Base-by-base conservation (phyloP, 179 eudicot species). In the Drosera spatulata region DNA sequence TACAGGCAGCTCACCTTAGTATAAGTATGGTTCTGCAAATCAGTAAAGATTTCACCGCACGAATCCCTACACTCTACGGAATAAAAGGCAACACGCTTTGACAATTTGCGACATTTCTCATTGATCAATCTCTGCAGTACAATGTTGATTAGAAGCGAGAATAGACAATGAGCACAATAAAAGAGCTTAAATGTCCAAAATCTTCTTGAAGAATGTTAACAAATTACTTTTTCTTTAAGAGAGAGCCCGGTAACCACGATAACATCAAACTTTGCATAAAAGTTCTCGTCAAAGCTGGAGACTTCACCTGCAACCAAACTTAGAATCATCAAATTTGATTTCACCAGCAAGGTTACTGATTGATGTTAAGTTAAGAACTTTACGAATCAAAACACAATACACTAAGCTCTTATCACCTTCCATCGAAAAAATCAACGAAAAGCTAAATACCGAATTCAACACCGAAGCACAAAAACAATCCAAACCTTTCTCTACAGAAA, bases 31-130 rank as follows among this genome's bases (percentile, higher is more conserved):
- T 72, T 75, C 74, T 87, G 87, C 80, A 94, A 65, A 78, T 94
- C 97, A 68, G 78, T 87, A 80, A 94, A 94, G 63, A 94, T 83
- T 69, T 94, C 99, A 66, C 99, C 99, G 67, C 97, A 89, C 44
- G 94, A 81, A 56, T 74, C 99, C 56, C 96, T 75, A 62, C 97
- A 94, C 49, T 94, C 97, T 53, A 90, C 96, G 7, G 87, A 66
- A 65, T 86, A 94, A 71, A 90, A 94, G 54, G 97, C 86, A 61
- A 90, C 64, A 46, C 73, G 97, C 82, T 87, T 94, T 50, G 82
- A 74, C 70, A 64, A 55, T 72, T 82, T 94, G 61, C 87, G 94
- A 56, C 99, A 94, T 71, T 74, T 86, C 70, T 83, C 91, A 74
- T 94, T 85, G 43, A 90, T 79, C 59, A 56, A 59, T 81, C 77